Percentiles rank a stretch among this genome's conserved stretches.
These are phyloP conservation scores for Lindgomyces ingoldianus DNA, from an alignment of 495 filamentous ascomycete genomes.

Conservation along the genomic window DNA sequence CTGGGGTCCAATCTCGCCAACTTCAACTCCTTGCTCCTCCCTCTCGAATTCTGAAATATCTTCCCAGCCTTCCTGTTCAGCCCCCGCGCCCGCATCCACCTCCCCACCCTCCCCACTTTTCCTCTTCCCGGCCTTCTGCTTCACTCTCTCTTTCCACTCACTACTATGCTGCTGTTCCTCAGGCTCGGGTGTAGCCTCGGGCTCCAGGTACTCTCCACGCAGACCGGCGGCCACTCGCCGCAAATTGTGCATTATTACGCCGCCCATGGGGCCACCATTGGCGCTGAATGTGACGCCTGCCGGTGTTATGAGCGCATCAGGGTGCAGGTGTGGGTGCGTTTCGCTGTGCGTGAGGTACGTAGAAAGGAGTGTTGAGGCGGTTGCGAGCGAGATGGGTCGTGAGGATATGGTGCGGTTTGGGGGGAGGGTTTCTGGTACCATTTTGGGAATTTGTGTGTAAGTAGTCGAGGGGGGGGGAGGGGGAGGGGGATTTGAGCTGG, in stretches of 20 bases:
- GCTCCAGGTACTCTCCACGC: slow-evolving; percentile 56
- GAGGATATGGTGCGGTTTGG: slow-evolving; percentile 50
- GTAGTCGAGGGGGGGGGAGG: not conserved
- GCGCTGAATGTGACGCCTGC: slow-evolving; percentile 56
- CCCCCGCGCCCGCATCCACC: slow-evolving; percentile 23
- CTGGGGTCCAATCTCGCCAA: slow-evolving; percentile 45
- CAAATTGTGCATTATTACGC: slow-evolving; percentile 64
- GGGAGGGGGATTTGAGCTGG: too few species aligned
- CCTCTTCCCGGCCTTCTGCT: slow-evolving; percentile 5
- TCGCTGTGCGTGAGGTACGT: slow-evolving; percentile 59
- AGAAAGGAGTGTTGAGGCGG: slow-evolving; percentile 58
- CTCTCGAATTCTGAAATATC: slow-evolving; percentile 55
- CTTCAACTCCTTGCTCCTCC: slow-evolving; percentile 47
- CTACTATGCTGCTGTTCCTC: slow-evolving; percentile 26
- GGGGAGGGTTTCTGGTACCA: slow-evolving; percentile 47
- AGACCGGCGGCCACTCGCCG: slow-evolving; percentile 66
- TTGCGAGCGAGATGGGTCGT: slow-evolving; percentile 51
- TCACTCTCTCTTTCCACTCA: slow-evolving; percentile 3
- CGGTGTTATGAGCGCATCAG: slow-evolving; percentile 63
- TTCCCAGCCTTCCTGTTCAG: slow-evolving; percentile 50
- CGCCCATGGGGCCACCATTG: slow-evolving; percentile 53
- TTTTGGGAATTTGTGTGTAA: slow-evolving; percentile 1
- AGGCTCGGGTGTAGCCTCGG: slow-evolving; percentile 29
- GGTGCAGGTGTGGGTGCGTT: slow-evolving; percentile 64
- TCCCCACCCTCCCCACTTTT: not conserved